phyloP scores from a whole-genome alignment of 2,329 filamentous ascomycete species.

The Pseudocercospora crystallina region DNA sequence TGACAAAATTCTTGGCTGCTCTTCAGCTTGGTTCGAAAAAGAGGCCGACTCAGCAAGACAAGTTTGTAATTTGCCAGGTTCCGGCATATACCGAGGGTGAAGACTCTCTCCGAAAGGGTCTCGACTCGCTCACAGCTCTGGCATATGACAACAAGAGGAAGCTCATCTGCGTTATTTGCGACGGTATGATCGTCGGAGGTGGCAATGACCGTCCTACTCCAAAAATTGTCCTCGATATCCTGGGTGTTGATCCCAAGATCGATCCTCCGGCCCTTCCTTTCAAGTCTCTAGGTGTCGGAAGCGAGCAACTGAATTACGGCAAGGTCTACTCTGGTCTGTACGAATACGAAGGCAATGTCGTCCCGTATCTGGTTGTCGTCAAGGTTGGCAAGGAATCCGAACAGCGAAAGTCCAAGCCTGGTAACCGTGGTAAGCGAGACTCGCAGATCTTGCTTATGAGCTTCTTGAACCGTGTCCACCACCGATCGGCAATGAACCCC shows the following conservation, averaged over 20 bases:
- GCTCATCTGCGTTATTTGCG: slow-evolving; percentile 92
- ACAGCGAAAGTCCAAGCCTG: slow-evolving; percentile 84
- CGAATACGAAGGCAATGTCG: slow-evolving; percentile 95
- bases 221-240: slow-evolving; percentile 95
- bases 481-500: slow-evolving; percentile 89
- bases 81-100: slow-evolving; percentile 98
- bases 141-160: slow-evolving; percentile 99
- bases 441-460: slow-evolving; percentile 94
- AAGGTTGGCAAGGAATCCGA: slow-evolving; percentile 98
- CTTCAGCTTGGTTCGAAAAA: slow-evolving; percentile 91
- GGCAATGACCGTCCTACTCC: slow-evolving; percentile 96
- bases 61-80: slow-evolving; percentile 98
- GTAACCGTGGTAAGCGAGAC: slow-evolving; percentile 97
- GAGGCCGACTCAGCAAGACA: slow-evolving; percentile 86
- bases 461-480: slow-evolving; percentile 97
- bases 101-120: slow-evolving; percentile 85
- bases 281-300: slow-evolving; percentile 85
- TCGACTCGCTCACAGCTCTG: slow-evolving; percentile 90
- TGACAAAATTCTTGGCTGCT: slow-evolving; percentile 86
- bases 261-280: slow-evolving; percentile 93
- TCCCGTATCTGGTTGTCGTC: slow-evolving; percentile 92
- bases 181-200: slow-evolving; percentile 93
- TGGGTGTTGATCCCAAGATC: slow-evolving; percentile 94
- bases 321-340: slow-evolving; percentile 98
- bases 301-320: slow-evolving; percentile 93